These are phyloP conservation scores for Chiua virens DNA, from an alignment of 768 basidiomycete genomes.

Conservation along the genomic window DNA sequence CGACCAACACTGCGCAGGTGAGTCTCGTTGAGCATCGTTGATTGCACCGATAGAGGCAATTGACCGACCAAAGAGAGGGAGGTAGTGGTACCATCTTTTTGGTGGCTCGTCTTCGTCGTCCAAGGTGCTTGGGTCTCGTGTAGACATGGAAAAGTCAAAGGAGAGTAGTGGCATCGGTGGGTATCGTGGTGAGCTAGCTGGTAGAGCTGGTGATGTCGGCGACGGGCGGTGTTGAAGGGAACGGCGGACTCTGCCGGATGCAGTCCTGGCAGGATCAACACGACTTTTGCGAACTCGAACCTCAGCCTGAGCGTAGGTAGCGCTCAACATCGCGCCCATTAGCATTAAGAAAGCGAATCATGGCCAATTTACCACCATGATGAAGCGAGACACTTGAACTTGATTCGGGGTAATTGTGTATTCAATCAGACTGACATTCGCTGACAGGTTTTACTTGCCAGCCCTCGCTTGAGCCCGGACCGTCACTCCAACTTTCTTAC, in stretches of 20 bases:
- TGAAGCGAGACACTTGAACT: too few species aligned
- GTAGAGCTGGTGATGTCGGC: background rate
- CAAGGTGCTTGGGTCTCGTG: constrained; percentile 9
- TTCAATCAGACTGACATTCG: too few species aligned
- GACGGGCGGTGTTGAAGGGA: background rate
- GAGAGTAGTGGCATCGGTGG: constrained; percentile 31
- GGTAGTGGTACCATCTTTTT: constrained; percentile 56
- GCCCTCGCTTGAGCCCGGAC: too few species aligned
- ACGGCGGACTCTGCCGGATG: background rate
- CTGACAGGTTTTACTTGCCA: too few species aligned
- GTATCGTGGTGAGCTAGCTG: constrained; percentile 1
- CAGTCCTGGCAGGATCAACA: too few species aligned
- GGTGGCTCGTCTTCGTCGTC: constrained; percentile 37
- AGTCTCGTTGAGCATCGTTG: constrained; percentile 3
- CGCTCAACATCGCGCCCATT: too few species aligned
- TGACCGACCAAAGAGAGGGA: constrained; percentile 55
- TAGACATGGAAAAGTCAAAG: constrained; percentile 21
- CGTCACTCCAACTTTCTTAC: too few species aligned
- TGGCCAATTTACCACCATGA: too few species aligned
- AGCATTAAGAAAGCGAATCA: too few species aligned
- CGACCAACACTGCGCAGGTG: constrained; percentile 41
- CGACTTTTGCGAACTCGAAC: too few species aligned
- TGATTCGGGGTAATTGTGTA: too few species aligned
- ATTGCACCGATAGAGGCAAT: background rate
- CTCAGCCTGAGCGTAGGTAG: too few species aligned